Conservation (phyloP, 805 yeast species). For the Saccharomycopsis guyanensis region DNA sequence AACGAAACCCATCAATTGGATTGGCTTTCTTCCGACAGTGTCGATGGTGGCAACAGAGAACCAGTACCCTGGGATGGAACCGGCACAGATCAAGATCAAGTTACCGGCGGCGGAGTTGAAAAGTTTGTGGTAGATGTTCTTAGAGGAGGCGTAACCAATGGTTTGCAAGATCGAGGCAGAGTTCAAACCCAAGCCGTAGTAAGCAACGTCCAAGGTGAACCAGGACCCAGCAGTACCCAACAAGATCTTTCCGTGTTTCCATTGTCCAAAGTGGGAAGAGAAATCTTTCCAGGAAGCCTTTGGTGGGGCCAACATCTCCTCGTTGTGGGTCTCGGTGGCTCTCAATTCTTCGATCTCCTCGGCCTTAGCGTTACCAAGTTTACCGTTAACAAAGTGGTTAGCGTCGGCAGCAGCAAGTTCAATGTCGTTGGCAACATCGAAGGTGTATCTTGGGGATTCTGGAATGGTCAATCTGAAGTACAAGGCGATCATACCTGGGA, state of each 20-base stretch:
- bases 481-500: constrained; percentile 78
- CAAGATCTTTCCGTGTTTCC: constrained; percentile 81
- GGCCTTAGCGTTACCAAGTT: constrained; percentile 40
- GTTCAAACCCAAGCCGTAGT: constrained; percentile 82
- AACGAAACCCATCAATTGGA: constrained; percentile 71
- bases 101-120: constrained; percentile 86
- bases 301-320: constrained; percentile 42
- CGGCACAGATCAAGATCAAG: constrained; percentile 87
- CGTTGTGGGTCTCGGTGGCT: constrained; percentile 40
- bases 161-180: constrained; percentile 70
- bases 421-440: constrained; percentile 61
- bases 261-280: constrained; percentile 63
- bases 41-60: constrained; percentile 72
- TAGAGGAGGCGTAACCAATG: constrained; percentile 72
- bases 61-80: constrained; percentile 94
- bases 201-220: constrained; percentile 87
- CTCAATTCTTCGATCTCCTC: constrained; percentile 38
- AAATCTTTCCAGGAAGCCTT: constrained; percentile 77
- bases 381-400: constrained; percentile 43
- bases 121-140: constrained; percentile 61
- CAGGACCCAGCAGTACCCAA: constrained; percentile 88
- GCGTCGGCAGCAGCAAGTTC: constrained; percentile 49
- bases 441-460: constrained; percentile 87
- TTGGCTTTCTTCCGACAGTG: constrained; percentile 74
- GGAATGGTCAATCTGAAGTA: constrained; percentile 92